phyloP scores from a whole-genome alignment of 2,329 filamentous ascomycete genomes.

The Cladosporium cucumerinum region DNA sequence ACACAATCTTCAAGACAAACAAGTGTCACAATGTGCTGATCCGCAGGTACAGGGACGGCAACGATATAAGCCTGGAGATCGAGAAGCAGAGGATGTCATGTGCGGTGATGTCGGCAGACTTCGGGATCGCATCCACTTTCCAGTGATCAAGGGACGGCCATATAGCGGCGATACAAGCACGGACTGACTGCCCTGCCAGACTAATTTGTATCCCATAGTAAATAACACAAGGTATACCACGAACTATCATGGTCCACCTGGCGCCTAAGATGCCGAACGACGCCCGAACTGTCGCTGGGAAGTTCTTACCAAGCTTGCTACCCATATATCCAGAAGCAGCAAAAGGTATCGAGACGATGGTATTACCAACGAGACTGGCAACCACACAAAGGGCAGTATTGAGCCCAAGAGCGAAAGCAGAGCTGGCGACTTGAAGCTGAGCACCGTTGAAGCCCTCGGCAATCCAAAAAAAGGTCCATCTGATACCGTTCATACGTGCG shows the following conservation, averaged over 20 bases:
- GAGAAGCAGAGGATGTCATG: constrained; percentile 78
- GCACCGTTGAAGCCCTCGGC: constrained; percentile 21
- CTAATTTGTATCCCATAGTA: constrained; percentile 20
- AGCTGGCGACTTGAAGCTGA: constrained; percentile 18
- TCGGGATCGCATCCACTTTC: constrained; percentile 65
- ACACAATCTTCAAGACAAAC: constrained; percentile 83
- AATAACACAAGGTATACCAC: constrained; percentile 19
- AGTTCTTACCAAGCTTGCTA: constrained; percentile 19
- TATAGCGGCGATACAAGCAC: constrained; percentile 50
- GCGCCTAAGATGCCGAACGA: constrained; percentile 19
- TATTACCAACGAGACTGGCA: constrained; percentile 19
- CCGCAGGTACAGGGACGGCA: constrained; percentile 84
- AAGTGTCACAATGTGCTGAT: constrained; percentile 85
- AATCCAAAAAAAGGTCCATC: constrained; percentile 19
- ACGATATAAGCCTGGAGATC: constrained; percentile 76
- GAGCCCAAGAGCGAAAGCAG: constrained; percentile 18
- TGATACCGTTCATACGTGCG: constrained; percentile 19
- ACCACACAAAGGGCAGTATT: constrained; percentile 21
- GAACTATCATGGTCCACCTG: constrained; percentile 18
- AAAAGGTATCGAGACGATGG: constrained; percentile 17
- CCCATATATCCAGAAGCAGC: constrained; percentile 18
- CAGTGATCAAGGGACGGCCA: constrained; percentile 55
- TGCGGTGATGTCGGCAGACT: constrained; percentile 68
- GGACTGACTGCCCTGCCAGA: constrained; percentile 18
- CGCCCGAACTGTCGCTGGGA: constrained; percentile 17